Base-by-base conservation (phyloP, 805 yeast genomes). In the Kurtzmaniella cleridarum region DNA sequence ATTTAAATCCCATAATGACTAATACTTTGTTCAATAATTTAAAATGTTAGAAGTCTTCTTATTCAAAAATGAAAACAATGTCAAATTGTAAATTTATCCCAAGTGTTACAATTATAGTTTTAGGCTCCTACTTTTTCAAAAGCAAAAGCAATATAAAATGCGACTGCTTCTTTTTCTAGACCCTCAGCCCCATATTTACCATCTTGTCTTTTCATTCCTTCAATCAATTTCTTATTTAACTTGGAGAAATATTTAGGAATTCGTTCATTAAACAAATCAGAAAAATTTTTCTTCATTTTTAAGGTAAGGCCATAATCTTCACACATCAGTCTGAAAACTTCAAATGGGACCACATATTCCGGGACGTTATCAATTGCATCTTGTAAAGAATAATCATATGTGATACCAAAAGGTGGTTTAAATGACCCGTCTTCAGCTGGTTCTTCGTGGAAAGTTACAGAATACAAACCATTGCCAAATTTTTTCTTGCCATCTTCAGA, bases 281-380 rank as follows among this genome's bases (percentile, higher is more conserved):
- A 75, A 50, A 93, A 91, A 38, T 85, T 81, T 68, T 80, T 80
- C 52, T 81, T 81, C 49, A 78, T 78, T 42, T 81, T 74, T 42
- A 93, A 62, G 41, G 79, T 82, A 45, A 91, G 61, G 11, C 87
- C 87, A 57, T 79, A 85, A 42, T 88, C 95, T 54, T 82, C 87
- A 32, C 96, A 95, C 39, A 91, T 63, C 40, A 82, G 77, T 59
- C 95, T 73, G 41, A 93, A 76, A 1, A 81, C 76, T 53, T 91
- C 97, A 60, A 93, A 89, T 1, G 97, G 98, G 5, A 93, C 96
- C 5, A 93, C 95, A 53, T 84, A 93, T 55, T 93, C 99, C 0
- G 98, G 98, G 17, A 93, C 96, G 51, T 93, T 82, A 45, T 88
- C 96, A 35, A 93, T 91, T 0, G 99, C 98, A 64, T 93, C 98